Conservation (phyloP, 441 rosid species). For the Pelargonium cotyledonis region DNA sequence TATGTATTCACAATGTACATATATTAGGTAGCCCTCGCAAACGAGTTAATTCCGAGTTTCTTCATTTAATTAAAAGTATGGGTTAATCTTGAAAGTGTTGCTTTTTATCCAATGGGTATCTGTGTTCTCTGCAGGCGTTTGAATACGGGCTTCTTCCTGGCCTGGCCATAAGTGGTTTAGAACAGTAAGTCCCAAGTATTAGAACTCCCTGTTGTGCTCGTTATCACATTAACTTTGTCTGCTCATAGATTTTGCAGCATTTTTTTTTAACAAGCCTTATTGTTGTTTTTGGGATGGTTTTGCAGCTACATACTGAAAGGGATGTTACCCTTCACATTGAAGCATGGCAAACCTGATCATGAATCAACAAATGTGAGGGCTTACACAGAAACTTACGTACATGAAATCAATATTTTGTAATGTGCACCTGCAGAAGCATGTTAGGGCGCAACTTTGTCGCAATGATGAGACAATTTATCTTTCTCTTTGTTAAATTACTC, state of each 20-base stretch:
- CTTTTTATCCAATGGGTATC: background rate
- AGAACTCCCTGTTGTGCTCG: background rate
- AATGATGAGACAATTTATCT: too few species aligned
- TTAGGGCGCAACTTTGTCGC: too few species aligned
- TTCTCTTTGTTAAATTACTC: too few species aligned
- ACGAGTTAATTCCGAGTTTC: background rate
- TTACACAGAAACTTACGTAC: background rate
- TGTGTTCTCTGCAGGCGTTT: constrained; percentile 51
- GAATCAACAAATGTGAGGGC: constrained; percentile 72
- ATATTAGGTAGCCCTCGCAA: background rate
- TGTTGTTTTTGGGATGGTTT: constrained; percentile 8
- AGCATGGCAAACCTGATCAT: constrained; percentile 89
- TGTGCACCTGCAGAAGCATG: too few species aligned
- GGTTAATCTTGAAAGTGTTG: background rate
- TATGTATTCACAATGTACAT: background rate
- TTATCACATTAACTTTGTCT: constrained; percentile 10
- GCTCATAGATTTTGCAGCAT: constrained; percentile 9
- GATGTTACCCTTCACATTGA: constrained; percentile 63
- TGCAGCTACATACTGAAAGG: constrained; percentile 78
- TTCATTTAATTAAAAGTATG: background rate
- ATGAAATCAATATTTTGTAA: background rate
- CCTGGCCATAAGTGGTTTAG: constrained; percentile 66
- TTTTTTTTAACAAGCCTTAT: background rate
- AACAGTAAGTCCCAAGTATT: constrained; percentile 51
- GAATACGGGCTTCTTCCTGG: constrained; percentile 89